These are phyloP conservation scores for Symbiodinium natans DNA, from an alignment of 73 alveolate species.

Conservation along the genomic window DNA sequence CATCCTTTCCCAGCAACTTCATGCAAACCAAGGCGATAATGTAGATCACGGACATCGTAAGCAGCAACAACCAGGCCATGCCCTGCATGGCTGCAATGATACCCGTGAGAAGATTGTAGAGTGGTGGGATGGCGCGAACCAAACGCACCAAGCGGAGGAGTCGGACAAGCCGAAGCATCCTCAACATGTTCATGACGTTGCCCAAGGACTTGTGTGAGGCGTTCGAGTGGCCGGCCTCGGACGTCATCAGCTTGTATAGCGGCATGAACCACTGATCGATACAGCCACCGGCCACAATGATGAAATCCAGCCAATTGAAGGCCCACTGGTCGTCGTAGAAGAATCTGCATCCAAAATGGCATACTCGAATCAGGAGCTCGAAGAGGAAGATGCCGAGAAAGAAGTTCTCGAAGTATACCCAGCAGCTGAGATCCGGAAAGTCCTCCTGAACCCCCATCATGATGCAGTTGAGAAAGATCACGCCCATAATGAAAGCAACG, in stretches of 20 bases:
- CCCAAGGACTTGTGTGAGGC: neutral
- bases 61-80: constrained; percentile 77
- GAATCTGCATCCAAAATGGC: constrained; percentile 32
- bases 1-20: constrained; percentile 90
- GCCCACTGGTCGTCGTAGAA: constrained; percentile 80
- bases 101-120: constrained; percentile 83
- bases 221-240: neutral
- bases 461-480: constrained; percentile 69
- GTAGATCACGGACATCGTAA: constrained; percentile 81
- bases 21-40: constrained; percentile 68
- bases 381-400: constrained; percentile 68
- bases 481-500: constrained; percentile 34
- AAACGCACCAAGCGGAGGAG: neutral
- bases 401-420: constrained; percentile 71
- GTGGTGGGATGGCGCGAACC: constrained; percentile 67
- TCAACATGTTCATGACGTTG: constrained; percentile 59
- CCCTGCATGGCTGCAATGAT: constrained; percentile 85
- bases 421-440: constrained; percentile 33
- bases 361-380: constrained; percentile 45
- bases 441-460: constrained; percentile 92
- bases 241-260: constrained; percentile 16
- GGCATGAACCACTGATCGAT: constrained; percentile 77
- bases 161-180: too few species aligned
- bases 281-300: constrained; percentile 6
- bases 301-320: constrained; percentile 76